phyloP scores from a whole-genome alignment of 768 basidiomycete species.

The Flagelloscypha sp. region DNA sequence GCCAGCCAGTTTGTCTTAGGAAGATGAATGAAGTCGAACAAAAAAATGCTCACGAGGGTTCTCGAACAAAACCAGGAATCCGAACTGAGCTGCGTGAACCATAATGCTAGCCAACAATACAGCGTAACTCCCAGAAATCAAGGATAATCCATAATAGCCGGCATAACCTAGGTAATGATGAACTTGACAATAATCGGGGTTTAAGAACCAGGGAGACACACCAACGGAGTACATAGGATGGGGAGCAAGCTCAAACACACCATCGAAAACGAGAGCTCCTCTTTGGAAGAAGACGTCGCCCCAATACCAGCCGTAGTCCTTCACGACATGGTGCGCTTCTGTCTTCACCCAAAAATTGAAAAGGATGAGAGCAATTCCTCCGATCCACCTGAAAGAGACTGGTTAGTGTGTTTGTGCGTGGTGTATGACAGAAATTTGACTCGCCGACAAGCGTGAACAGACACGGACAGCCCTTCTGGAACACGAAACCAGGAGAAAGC shows the following conservation, averaged over 20 bases:
- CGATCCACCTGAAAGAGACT: slow-evolving; percentile 60
- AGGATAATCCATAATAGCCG: slow-evolving; percentile 94
- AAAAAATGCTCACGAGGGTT: slow-evolving; percentile 73
- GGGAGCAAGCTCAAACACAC: slow-evolving; percentile 90
- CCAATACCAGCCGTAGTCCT: slow-evolving; percentile 99
- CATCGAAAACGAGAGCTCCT: slow-evolving; percentile 92
- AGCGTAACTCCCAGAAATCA: slow-evolving; percentile 81
- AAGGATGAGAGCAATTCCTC: slow-evolving; percentile 74
- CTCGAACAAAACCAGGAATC: slow-evolving; percentile 91
- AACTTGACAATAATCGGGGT: no score
- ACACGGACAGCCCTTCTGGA: slow-evolving; percentile 64
- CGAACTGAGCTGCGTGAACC: slow-evolving; percentile 94
- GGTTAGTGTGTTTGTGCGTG: no score
- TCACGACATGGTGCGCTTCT: slow-evolving; percentile 95
- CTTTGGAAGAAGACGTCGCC: slow-evolving; percentile 89
- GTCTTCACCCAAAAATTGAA: slow-evolving; percentile 99
- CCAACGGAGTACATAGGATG: slow-evolving; percentile 96
- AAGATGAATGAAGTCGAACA: neutral
- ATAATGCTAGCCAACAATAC: slow-evolving; percentile 91
- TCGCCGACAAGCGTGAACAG: slow-evolving; percentile 72
- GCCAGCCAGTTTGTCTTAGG: slow-evolving; percentile 5
- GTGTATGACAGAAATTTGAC: slow-evolving; percentile 10
- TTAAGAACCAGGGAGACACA: slow-evolving; percentile 21
- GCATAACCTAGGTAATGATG: slow-evolving; percentile 57
- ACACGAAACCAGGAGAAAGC: slow-evolving; percentile 89